phyloP scores from a whole-genome alignment of 495 filamentous ascomycete species.

The Parathielavia hyrcaniae region DNA sequence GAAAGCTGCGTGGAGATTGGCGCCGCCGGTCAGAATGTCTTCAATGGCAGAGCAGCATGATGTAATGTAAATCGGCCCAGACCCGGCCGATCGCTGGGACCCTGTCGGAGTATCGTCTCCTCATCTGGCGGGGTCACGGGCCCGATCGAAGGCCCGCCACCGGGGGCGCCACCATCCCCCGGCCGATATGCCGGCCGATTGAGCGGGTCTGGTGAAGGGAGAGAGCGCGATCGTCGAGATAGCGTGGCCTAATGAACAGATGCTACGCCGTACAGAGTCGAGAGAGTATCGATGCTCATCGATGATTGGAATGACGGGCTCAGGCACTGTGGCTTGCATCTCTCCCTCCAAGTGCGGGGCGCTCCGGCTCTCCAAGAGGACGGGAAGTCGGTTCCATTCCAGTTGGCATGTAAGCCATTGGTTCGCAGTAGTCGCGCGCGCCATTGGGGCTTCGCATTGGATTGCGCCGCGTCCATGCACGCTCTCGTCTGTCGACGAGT shows the following conservation, averaged over 20 bases:
- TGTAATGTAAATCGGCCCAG: conserved; percentile 15
- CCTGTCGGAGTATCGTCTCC: neutral
- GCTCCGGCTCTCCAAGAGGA: neutral
- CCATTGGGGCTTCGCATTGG: conserved; percentile 24
- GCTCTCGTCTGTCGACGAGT: conserved; percentile 1
- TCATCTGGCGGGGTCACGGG: neutral
- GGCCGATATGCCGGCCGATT: conserved; percentile 4
- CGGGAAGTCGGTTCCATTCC: too few species aligned
- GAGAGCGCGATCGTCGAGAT: conserved; percentile 1
- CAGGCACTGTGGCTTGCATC: conserved; percentile 4
- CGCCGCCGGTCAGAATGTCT: conserved; percentile 9
- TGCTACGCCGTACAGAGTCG: neutral
- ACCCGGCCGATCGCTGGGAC: neutral
- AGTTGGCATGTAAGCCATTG: neutral
- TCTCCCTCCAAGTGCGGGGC: neutral
- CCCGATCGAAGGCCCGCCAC: conserved; percentile 7
- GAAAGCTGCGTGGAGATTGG: conserved; percentile 13
- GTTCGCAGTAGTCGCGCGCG: conserved; percentile 29
- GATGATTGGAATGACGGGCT: neutral
- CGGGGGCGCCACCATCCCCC: conserved; percentile 1
- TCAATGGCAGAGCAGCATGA: conserved; percentile 9
- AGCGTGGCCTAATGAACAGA: neutral
- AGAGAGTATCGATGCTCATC: neutral
- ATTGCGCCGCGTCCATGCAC: conserved; percentile 26
- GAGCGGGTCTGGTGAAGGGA: neutral